Base-by-base conservation (phyloP, 75 land plant genomes). In the Picea sitchensis region DNA sequence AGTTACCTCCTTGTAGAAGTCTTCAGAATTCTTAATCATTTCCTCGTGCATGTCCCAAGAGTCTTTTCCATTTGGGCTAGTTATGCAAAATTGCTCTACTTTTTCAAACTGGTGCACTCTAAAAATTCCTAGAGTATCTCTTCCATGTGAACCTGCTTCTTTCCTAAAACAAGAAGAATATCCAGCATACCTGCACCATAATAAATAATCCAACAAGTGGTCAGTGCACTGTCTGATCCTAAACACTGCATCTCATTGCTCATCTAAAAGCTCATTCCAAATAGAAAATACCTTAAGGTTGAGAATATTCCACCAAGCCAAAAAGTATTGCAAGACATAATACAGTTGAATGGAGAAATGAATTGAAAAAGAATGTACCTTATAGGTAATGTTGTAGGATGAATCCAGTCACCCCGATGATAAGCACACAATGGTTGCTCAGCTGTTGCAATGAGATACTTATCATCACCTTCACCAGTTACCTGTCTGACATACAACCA, bases 101-200 rank as follows among this genome's bases (percentile, higher is more conserved):
- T 96, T 96, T 79, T 96, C 99, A 87, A 96, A 96, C 75, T 96
- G 99, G 82, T 96, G 99, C 65, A 96, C 95, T 31, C 99, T 89
- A 80, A 96, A 96, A 64, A 96, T 94, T 44, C 99, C 99, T 21
- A 92, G 85, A 20, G 99, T 96, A 84, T 96, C 99, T 61, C 95
- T 85, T 14, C 99, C 99, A 83, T 96, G 99, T 5, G 99, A 79
- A 76, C 99, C 99, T 69, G 91, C 99, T 83, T 96, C 99, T 80
- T 96, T 96, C 14, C 99, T 87, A 81, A 96, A 96, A 86, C 99
- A 96, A 4, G 99, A 88, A 34, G 99, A 96, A 61, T 90, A 91
- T 68, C 99, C 99, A 79, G 95, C 97, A 91, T 96, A 96, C 76
- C 99, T 96, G 81, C 77, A 81, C 34, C 56, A 51, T 51, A 36